Evolutionary conservation across 2,329 filamentous ascomycete genomes (phyloP).

Genomic region (Periconia macrospinosa): DNA sequence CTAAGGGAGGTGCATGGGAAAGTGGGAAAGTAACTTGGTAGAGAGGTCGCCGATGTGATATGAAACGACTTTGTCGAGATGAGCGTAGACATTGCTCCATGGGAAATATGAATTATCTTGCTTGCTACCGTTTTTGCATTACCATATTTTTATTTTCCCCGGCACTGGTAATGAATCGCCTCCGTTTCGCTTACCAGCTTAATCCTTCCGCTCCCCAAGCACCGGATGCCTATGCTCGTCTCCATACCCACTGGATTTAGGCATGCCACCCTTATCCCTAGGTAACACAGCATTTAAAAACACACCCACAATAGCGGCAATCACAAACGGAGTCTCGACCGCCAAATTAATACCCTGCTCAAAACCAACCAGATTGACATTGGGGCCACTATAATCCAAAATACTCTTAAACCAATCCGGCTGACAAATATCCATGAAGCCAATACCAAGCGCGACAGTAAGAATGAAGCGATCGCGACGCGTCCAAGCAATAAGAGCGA

Average conservation of each 20-base stretch:
- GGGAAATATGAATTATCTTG: no score
- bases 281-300: constrained; percentile 49
- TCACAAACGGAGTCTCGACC: constrained; percentile 47
- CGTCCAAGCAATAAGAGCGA: constrained; percentile 29
- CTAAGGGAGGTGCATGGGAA: constrained; percentile 34
- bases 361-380: constrained; percentile 43
- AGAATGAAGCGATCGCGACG: constrained; percentile 32
- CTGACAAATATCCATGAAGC: constrained; percentile 44
- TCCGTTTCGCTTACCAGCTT: neutral
- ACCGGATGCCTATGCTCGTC: constrained; percentile 13
- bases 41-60: no score
- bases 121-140: no score
- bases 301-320: constrained; percentile 41
- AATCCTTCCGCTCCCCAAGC: neutral
- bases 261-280: constrained; percentile 23
- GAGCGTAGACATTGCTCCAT: no score
- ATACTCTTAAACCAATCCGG: constrained; percentile 44
- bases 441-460: constrained; percentile 25
- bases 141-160: no score
- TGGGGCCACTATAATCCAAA: constrained; percentile 41
- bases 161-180: no score
- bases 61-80: no score
- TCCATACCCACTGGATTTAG: constrained; percentile 3
- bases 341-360: constrained; percentile 46
- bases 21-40: constrained; percentile 2